Conservation (phyloP, 148 eudicot species). For the Diospyros lotus region DNA sequence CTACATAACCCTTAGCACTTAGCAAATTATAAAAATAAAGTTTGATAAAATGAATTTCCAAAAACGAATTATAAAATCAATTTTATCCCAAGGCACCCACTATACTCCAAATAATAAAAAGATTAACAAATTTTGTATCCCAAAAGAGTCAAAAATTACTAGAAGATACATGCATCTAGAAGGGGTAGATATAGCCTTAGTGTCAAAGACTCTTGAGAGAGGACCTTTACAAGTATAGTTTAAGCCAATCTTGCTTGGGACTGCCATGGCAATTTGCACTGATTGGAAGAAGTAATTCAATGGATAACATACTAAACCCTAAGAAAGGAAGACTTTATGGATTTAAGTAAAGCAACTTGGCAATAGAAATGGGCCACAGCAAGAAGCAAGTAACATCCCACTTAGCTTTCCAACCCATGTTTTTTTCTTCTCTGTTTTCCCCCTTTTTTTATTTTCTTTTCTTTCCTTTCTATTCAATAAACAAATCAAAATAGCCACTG, state of each 20-base stretch:
- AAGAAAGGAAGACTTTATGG: neutral
- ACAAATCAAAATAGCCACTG: neutral
- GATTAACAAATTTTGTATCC: too few relatives aligned
- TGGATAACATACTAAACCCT: neutral
- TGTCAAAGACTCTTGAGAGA: too few relatives aligned
- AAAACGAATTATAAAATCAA: too few relatives aligned
- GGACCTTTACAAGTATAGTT: neutral
- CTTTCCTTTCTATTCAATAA: neutral
- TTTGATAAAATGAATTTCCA: too few relatives aligned
- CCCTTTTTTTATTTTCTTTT: neutral
- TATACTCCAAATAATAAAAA: too few relatives aligned
- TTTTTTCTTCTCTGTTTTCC: neutral
- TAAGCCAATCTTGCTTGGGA: neutral
- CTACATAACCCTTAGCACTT: too few relatives aligned
- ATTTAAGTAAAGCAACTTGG: neutral
- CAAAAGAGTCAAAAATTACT: too few relatives aligned
- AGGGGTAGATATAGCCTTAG: too few relatives aligned
- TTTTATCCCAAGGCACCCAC: too few relatives aligned
- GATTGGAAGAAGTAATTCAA: neutral
- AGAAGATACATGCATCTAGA: too few relatives aligned
- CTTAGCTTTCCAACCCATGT: conserved; percentile 9
- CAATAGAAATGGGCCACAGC: neutral
- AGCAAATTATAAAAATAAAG: too few relatives aligned
- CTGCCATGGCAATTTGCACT: neutral
- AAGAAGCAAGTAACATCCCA: neutral